Evolutionary conservation across 805 yeast genomes (phyloP), one percentile per base, ranked within the genome.

Genomic region (Candida pseudofarinosa): DNA sequence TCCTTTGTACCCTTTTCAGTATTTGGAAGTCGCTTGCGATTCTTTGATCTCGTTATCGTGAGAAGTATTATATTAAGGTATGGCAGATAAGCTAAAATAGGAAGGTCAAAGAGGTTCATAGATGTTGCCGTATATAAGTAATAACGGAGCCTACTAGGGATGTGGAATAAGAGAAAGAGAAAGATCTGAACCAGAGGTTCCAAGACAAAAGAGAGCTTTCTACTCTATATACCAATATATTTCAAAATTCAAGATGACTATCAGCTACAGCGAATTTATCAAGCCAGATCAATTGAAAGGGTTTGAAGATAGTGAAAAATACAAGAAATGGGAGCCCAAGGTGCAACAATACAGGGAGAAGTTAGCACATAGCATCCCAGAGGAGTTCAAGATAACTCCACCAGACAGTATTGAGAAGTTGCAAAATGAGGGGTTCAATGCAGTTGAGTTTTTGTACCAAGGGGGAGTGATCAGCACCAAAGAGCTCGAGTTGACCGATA

Each of bases 311-410:
- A 55, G 68, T 1, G 73, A 62, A 46, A 65, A 68, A 38, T 78
- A 60, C 52, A 44, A 51, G 23, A 50, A 63, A 20, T 78, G 71
- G 71, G 48, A 65, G 37, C 81, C 81, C 8, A 73, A 71, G 49
- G 63, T 78, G 42, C 65, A 69, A 44, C 61, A 59, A 18, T 69
- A 68, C 50, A 55, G 65, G 43, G 49, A 56, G 38, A 62, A 59
- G 36, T 59, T 69, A 44, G 56, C 54, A 5, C 55, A 47, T 17
- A 62, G 61, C 1, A 47, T 67, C 13, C 53, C 59, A 26, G 59
- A 63, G 1, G 68, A 66, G 37, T 62, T 54, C 45, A 51, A 58
- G 34, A 50, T 56, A 13, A 54, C 59, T 19, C 52, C 69, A 44
- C 74, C 74, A 4, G 59, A 55, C 20, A 41, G 65, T 0, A 44